These are phyloP conservation scores for Cladophialophora carrionii DNA, from an alignment of 2,329 filamentous ascomycete genomes.

Conservation along the genomic window DNA sequence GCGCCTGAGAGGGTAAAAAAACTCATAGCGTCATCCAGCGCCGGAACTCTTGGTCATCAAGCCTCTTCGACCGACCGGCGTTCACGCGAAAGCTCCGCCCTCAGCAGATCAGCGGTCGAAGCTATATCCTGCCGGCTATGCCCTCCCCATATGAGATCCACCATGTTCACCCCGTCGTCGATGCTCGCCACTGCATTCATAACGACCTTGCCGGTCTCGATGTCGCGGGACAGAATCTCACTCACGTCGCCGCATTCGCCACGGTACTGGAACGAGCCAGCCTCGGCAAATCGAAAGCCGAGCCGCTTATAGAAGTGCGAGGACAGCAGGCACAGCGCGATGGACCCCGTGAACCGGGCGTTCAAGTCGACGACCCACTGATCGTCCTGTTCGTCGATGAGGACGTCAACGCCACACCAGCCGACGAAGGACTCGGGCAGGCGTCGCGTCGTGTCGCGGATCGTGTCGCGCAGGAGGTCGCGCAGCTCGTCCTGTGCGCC, in stretches of 20 bases:
- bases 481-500: background rate
- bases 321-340: background rate
- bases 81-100: background rate
- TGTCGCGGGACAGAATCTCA: background rate
- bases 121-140: background rate
- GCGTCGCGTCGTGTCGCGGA: background rate
- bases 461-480: background rate
- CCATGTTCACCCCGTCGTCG: background rate
- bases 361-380: conserved; percentile 3
- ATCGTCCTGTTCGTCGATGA: conserved; percentile 1
- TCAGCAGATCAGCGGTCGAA: background rate
- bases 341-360: background rate
- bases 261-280: background rate
- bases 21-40: background rate
- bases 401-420: conserved; percentile 1
- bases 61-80: background rate
- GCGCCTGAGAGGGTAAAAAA: background rate
- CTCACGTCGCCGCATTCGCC: background rate
- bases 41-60: background rate
- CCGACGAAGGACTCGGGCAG: background rate
- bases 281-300: conserved; percentile 1
- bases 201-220: conserved; percentile 1
- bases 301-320: conserved; percentile 4
- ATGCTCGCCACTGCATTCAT: background rate
- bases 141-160: conserved; percentile 5